phyloP scores from a whole-genome alignment of 257 asterid genomes.

The Nyctanthes arbortristis region DNA sequence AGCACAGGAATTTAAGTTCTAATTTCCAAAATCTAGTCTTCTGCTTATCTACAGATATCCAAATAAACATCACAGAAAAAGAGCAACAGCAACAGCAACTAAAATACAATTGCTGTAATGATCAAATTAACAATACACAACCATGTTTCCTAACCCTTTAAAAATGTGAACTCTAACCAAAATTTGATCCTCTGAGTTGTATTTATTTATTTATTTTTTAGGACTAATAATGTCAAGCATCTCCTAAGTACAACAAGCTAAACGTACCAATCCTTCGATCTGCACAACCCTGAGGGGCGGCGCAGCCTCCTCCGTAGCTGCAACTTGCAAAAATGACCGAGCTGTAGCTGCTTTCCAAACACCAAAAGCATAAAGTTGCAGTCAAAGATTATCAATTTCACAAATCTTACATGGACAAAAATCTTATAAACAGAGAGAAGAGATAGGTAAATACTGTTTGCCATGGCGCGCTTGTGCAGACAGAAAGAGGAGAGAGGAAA shows the following conservation, averaged over 20 bases:
- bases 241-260: neutral
- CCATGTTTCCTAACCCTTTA: neutral
- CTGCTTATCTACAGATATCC: neutral
- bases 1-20: neutral
- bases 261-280: constrained; percentile 91
- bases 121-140: neutral
- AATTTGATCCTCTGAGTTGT: too few relatives aligned
- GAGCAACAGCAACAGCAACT: neutral
- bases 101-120: neutral
- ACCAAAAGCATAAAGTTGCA: too few relatives aligned
- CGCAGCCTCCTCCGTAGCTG: constrained; percentile 76
- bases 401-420: neutral
- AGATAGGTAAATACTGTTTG: constrained; percentile 29
- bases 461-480: constrained; percentile 24
- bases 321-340: constrained; percentile 89
- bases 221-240: neutral
- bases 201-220: neutral
- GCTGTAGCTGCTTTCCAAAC: constrained; percentile 44
- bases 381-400: neutral
- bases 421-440: neutral
- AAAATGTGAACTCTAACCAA: neutral
- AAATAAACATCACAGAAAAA: neutral
- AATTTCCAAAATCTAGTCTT: neutral
- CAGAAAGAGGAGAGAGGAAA: neutral
- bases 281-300: constrained; percentile 94